These are phyloP conservation scores for Magnusiomyces suaveolens DNA, from an alignment of 1,139 yeast species.

Conservation along the genomic window DNA sequence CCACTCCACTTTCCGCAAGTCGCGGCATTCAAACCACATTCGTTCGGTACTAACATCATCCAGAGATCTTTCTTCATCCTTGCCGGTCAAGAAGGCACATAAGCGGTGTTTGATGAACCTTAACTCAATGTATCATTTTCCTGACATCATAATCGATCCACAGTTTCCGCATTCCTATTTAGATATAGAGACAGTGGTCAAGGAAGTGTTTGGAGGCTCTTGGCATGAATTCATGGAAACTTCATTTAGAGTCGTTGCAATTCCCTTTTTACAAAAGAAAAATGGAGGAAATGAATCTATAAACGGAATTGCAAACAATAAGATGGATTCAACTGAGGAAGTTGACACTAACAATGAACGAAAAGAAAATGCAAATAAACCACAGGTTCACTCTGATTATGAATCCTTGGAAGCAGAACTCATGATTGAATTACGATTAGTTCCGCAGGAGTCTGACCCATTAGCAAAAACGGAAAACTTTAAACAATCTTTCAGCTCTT, in stretches of 20 bases:
- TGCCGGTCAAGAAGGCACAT: not conserved
- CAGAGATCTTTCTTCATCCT: too few relatives aligned
- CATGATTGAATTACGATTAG: not conserved
- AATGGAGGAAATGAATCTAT: not conserved
- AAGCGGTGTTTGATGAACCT: not conserved
- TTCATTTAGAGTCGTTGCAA: slow-evolving; percentile 8
- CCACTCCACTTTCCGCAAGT: too few relatives aligned
- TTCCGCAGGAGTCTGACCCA: not conserved
- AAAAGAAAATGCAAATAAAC: not conserved
- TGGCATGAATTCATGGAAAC: slow-evolving; percentile 4
- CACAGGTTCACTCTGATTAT: not conserved
- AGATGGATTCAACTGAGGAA: not conserved
- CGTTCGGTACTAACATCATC: too few relatives aligned
- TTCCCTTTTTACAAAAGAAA: not conserved
- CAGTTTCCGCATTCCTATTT: slow-evolving; percentile 10
- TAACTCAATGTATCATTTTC: not conserved
- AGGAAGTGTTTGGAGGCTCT: slow-evolving; percentile 3
- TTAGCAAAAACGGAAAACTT: too few relatives aligned
- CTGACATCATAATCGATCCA: slow-evolving; percentile 10
- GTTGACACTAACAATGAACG: not conserved
- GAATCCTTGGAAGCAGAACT: not conserved
- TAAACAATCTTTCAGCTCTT: too few relatives aligned
- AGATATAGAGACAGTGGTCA: slow-evolving; percentile 10
- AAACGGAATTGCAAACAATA: not conserved
- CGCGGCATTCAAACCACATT: too few relatives aligned